Percentiles rank a stretch among this genome's conserved stretches.
phyloP scores from a whole-genome alignment of 352 stramenopile genomes.

The Pythium chondricola region DNA sequence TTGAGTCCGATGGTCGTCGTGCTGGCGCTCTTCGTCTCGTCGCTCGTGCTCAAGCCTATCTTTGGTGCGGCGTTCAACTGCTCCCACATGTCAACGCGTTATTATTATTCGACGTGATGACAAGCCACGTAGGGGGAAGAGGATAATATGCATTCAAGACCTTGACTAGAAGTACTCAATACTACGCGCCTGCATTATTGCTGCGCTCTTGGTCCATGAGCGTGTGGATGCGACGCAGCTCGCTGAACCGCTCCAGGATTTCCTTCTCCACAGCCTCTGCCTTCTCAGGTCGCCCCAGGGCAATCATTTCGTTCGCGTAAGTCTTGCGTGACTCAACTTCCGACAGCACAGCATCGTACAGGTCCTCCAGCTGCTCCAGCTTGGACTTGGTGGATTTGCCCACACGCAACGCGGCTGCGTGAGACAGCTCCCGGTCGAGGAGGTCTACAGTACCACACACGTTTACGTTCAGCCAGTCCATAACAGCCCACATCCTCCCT shows the following conservation, averaged over 20 bases:
- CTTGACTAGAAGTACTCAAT: background rate
- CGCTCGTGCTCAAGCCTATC: constrained; percentile 68
- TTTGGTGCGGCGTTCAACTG: constrained; percentile 69
- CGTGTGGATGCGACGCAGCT: constrained; percentile 55
- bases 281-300: constrained; percentile 36
- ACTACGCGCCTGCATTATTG: constrained; percentile 16
- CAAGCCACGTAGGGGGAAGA: too few species aligned
- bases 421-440: constrained; percentile 50
- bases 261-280: constrained; percentile 48
- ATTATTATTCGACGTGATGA: constrained; percentile 69
- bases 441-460: constrained; percentile 47
- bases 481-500: too few species aligned
- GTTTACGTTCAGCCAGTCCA: too few species aligned
- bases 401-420: constrained; percentile 36
- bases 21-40: constrained; percentile 70
- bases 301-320: constrained; percentile 62
- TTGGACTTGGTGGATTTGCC: constrained; percentile 30
- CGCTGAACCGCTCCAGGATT: constrained; percentile 51
- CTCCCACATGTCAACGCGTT: constrained; percentile 58
- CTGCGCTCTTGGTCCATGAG: constrained; percentile 47
- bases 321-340: constrained; percentile 61
- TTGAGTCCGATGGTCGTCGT: constrained; percentile 79
- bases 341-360: constrained; percentile 51
- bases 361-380: constrained; percentile 48
- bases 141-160: too few species aligned